Evolutionary conservation across 345 rosid species (phyloP).

Genomic region (Populus euphratica): DNA sequence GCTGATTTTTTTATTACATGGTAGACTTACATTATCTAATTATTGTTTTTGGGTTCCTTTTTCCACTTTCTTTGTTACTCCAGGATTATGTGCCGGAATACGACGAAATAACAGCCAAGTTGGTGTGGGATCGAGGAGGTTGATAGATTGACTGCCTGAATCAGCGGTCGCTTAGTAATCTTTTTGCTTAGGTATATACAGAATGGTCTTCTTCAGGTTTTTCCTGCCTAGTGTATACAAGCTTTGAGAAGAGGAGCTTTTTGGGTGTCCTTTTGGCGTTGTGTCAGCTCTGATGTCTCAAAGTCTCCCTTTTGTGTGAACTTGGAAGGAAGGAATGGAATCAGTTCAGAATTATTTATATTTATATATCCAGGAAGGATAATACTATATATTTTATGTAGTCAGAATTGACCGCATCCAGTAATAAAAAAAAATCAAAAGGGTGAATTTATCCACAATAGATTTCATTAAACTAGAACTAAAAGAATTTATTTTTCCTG

Average conservation of each 20-base stretch:
- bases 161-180: conserved; percentile 47
- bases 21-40: neutral
- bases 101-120: conserved; percentile 67
- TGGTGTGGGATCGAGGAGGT: conserved; percentile 74
- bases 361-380: neutral
- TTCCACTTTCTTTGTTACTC: neutral
- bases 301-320: conserved; percentile 8
- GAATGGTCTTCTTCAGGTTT: neutral
- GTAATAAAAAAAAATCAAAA: neutral
- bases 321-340: neutral
- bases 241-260: neutral
- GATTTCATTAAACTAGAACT: neutral
- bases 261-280: neutral
- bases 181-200: conserved; percentile 1
- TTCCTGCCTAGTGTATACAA: neutral
- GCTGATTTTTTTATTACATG: neutral
- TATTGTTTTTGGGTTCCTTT: neutral
- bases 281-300: neutral
- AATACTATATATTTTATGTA: neutral
- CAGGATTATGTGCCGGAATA: conserved; percentile 79
- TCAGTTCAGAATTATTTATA: conserved; percentile 6
- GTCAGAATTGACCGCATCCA: neutral
- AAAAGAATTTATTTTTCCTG: neutral
- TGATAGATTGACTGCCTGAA: conserved; percentile 56
- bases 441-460: neutral